Evolutionary conservation across 2,329 filamentous ascomycete genomes (phyloP).

Genomic region (Paracamarosporium sp.): DNA sequence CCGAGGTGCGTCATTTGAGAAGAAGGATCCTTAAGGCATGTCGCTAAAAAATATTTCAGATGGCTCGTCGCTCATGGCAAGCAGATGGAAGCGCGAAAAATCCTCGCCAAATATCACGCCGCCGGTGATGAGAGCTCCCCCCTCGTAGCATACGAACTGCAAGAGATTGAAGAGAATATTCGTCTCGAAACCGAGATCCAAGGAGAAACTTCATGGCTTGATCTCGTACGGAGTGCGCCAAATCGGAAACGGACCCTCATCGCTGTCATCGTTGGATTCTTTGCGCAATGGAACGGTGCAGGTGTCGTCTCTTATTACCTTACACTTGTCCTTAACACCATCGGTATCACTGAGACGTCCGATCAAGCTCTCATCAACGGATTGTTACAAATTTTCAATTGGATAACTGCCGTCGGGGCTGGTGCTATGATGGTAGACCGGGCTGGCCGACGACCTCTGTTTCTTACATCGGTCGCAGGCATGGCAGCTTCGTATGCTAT

Average conservation of each 20-base stretch:
- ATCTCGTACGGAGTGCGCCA: slow-evolving; percentile 67
- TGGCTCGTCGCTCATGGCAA: slow-evolving; percentile 70
- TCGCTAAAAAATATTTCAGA: slow-evolving; percentile 68
- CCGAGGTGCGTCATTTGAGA: neutral
- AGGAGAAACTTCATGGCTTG: slow-evolving; percentile 59
- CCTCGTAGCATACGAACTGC: slow-evolving; percentile 70
- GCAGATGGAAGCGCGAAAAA: slow-evolving; percentile 65
- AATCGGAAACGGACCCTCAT: slow-evolving; percentile 70
- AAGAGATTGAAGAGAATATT: slow-evolving; percentile 70
- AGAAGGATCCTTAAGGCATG: slow-evolving; percentile 63
- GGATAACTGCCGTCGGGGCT: neutral
- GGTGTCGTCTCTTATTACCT: slow-evolving; percentile 35
- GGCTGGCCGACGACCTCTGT: slow-evolving; percentile 51
- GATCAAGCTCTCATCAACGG: slow-evolving; percentile 46
- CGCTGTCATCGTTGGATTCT: slow-evolving; percentile 67
- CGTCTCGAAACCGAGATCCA: slow-evolving; percentile 61
- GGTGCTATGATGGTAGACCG: slow-evolving; percentile 50
- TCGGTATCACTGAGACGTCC: slow-evolving; percentile 41
- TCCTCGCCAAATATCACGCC: slow-evolving; percentile 69
- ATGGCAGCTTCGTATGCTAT: slow-evolving; percentile 55
- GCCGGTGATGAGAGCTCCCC: slow-evolving; percentile 61
- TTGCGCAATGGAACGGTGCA: slow-evolving; percentile 68
- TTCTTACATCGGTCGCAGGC: slow-evolving; percentile 41
- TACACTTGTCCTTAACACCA: slow-evolving; percentile 40
- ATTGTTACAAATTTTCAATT: slow-evolving; percentile 47